These are phyloP conservation scores for Eucalyptus pauciflora DNA, from an alignment of 345 rosid genomes.

Conservation along the genomic window DNA sequence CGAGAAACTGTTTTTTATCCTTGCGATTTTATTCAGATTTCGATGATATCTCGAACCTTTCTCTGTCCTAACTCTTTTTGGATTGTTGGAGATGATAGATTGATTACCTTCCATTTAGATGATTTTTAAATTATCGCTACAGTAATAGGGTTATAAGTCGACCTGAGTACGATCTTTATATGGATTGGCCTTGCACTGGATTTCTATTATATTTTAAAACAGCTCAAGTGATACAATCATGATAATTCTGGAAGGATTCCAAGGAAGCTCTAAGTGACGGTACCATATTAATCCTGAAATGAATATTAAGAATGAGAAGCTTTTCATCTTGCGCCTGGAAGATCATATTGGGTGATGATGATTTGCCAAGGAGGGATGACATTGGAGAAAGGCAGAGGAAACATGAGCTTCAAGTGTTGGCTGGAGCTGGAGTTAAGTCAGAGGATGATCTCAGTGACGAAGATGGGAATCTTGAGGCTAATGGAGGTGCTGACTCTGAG, in stretches of 20 bases:
- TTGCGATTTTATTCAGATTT: neutral
- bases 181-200: neutral
- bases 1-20: neutral
- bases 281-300: neutral
- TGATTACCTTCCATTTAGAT: no score
- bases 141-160: neutral
- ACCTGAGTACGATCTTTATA: neutral
- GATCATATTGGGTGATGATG: constrained; percentile 80
- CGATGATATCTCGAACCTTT: neutral
- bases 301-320: neutral
- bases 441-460: constrained; percentile 43
- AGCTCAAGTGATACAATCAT: neutral
- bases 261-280: neutral
- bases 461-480: constrained; percentile 5
- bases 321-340: neutral
- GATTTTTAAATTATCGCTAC: no score
- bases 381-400: constrained; percentile 90
- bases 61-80: neutral
- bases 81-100: neutral
- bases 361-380: constrained; percentile 80
- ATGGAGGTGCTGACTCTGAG: constrained; percentile 16
- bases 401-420: constrained; percentile 70
- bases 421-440: constrained; percentile 63
- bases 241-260: neutral
- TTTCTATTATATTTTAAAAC: neutral